phyloP scores from a whole-genome alignment of 202 grass and related monocot genomes.

The Sporobolus alterniflorus region DNA sequence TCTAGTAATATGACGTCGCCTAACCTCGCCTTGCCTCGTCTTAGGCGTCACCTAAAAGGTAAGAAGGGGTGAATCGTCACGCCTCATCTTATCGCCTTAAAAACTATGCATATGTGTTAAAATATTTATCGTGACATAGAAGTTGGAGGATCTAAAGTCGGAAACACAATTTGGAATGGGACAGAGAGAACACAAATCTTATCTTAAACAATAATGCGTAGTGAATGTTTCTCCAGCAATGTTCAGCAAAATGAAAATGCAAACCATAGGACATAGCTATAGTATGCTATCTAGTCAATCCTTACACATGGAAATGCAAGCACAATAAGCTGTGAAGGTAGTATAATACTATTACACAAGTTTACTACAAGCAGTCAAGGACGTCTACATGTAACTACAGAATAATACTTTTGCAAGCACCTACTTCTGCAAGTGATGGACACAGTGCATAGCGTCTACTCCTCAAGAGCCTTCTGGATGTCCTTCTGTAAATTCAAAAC shows the following conservation, averaged over 20 bases:
- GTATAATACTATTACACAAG: neutral
- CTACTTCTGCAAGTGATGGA: conserved; percentile 22
- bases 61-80: too few species aligned
- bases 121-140: neutral
- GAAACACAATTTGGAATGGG: neutral
- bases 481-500: conserved; percentile 64
- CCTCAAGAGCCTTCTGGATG: conserved; percentile 61
- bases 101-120: too few species aligned
- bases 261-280: neutral
- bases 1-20: too few species aligned
- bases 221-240: neutral
- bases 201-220: neutral
- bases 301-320: conserved; percentile 19
- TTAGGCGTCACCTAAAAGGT: too few species aligned
- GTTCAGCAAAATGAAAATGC: neutral
- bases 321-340: neutral
- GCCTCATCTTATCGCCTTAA: too few species aligned
- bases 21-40: too few species aligned
- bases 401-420: neutral
- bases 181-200: neutral
- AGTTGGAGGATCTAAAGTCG: neutral
- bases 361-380: neutral
- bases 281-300: neutral
- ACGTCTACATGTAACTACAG: conserved; percentile 12
- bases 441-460: neutral